Percentiles rank a stretch among this genome's conserved stretches.
Conservation (phyloP, 1,284 basidiomycete species). For the Apiotrichum gracile region DNA sequence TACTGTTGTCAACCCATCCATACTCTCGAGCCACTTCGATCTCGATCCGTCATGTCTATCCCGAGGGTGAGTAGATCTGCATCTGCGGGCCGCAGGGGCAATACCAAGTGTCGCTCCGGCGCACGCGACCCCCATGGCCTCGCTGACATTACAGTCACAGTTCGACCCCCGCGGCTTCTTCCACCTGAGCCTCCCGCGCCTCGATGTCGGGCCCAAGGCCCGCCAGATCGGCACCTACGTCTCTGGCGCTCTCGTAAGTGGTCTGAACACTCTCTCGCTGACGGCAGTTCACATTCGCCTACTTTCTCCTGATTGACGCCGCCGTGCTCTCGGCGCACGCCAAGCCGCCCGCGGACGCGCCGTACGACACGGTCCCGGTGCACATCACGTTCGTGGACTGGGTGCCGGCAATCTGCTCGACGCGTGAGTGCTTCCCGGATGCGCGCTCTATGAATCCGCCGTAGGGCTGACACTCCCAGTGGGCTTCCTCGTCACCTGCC, state of each 20-base stretch:
- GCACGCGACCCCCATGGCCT: too few relatives aligned
- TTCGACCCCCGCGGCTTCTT: constrained; percentile 86
- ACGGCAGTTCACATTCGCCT: constrained; percentile 89
- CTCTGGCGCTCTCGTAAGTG: constrained; percentile 78
- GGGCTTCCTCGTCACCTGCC: constrained; percentile 85
- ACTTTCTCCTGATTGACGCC: constrained; percentile 95
- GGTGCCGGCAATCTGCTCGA: constrained; percentile 90
- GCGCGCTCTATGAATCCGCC: background rate
- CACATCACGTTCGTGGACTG: constrained; percentile 90
- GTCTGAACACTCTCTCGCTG: too few relatives aligned
- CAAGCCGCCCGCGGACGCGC: constrained; percentile 62
- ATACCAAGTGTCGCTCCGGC: too few relatives aligned
- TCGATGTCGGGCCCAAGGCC: constrained; percentile 45
- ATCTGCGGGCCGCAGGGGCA: too few relatives aligned
- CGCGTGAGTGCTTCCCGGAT: constrained; percentile 46
- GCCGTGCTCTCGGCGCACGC: constrained; percentile 80
- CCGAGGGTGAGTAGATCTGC: constrained; percentile 18
- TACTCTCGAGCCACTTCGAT: background rate
- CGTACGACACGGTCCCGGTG: constrained; percentile 67
- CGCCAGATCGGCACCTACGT: constrained; percentile 83
- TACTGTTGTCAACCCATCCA: background rate
- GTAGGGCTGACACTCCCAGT: constrained; percentile 44
- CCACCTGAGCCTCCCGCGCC: constrained; percentile 50
- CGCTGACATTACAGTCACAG: too few relatives aligned
- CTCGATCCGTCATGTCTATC: constrained; percentile 20